Evolutionary conservation across 306 rosid species (phyloP).

Genomic region (Hippophae rhamnoides): DNA sequence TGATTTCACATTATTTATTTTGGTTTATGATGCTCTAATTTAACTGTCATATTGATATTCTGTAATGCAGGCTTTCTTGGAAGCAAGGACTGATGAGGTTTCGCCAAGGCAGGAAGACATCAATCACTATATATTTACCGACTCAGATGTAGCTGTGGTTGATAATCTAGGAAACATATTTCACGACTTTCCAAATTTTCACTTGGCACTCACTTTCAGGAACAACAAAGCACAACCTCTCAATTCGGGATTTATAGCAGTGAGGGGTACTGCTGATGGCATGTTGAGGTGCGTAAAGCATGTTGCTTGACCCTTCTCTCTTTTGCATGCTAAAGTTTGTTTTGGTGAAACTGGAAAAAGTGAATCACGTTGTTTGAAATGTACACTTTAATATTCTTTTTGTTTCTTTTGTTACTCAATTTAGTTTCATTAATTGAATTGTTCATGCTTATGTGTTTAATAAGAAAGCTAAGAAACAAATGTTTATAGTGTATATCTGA

Average conservation of each 20-base stretch:
- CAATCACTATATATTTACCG: conserved; percentile 77
- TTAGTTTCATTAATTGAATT: too few relatives aligned
- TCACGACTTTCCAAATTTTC: conserved; percentile 49
- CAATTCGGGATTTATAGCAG: conserved; percentile 93
- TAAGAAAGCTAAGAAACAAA: too few relatives aligned
- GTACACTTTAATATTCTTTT: too few relatives aligned
- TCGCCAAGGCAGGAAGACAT: conserved; percentile 27
- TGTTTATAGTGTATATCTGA: too few relatives aligned
- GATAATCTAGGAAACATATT: conserved; percentile 66
- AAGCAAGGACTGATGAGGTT: conserved; percentile 42
- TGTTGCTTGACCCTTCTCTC: conserved; percentile 6
- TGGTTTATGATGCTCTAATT: background rate
- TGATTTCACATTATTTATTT: background rate
- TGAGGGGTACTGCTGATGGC: conserved; percentile 75
- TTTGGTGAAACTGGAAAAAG: background rate
- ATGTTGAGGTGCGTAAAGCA: conserved; percentile 48
- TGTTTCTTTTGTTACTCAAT: too few relatives aligned
- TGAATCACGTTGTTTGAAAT: too few relatives aligned
- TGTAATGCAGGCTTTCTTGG: conserved; percentile 62
- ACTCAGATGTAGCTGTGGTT: conserved; percentile 83
- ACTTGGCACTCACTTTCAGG: conserved; percentile 79
- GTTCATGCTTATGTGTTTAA: too few relatives aligned
- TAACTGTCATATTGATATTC: conserved; percentile 6
- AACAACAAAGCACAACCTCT: conserved; percentile 88
- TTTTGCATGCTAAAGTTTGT: conserved; percentile 5